These are phyloP conservation scores for Trifolium dubium DNA, from an alignment of 306 rosid species.

Conservation along the genomic window DNA sequence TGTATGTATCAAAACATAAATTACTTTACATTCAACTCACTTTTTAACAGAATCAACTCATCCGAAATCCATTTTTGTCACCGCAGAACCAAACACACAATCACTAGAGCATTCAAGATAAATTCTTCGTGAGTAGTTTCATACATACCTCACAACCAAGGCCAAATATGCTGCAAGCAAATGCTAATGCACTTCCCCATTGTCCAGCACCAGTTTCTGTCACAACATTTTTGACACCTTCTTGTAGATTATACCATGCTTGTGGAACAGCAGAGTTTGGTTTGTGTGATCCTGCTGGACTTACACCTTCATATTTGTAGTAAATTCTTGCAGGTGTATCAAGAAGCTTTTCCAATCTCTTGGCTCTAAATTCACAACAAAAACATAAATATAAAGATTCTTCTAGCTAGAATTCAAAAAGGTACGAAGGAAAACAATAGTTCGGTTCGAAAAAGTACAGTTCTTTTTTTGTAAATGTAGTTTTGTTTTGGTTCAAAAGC, in stretches of 20 bases:
- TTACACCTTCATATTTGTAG: conserved; percentile 93
- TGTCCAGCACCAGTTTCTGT: conserved; percentile 99
- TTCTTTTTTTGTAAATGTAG: background rate
- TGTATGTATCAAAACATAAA: too few species aligned
- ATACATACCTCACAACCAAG: conserved; percentile 88
- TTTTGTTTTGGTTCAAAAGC: background rate
- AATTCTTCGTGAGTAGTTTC: background rate
- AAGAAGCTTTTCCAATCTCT: conserved; percentile 94
- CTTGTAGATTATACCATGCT: conserved; percentile 85
- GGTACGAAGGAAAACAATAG: too few species aligned
- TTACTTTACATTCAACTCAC: too few species aligned
- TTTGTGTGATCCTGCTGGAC: conserved; percentile 98
- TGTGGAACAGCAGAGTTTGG: conserved; percentile 95
- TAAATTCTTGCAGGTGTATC: conserved; percentile 91
- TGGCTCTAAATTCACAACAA: conserved; percentile 62
- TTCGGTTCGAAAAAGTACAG: background rate
- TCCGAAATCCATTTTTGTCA: too few species aligned
- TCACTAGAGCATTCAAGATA: background rate
- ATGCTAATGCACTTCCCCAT: conserved; percentile 96
- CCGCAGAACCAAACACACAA: too few species aligned
- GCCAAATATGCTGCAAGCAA: conserved; percentile 88
- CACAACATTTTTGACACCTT: conserved; percentile 81
- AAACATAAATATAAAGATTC: conserved; percentile 26
- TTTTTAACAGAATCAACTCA: too few species aligned
- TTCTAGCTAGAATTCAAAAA: conserved; percentile 12